These are phyloP conservation scores for Aspergillus amoenus DNA, from an alignment of 2,329 filamentous ascomycete species.

Conservation along the genomic window DNA sequence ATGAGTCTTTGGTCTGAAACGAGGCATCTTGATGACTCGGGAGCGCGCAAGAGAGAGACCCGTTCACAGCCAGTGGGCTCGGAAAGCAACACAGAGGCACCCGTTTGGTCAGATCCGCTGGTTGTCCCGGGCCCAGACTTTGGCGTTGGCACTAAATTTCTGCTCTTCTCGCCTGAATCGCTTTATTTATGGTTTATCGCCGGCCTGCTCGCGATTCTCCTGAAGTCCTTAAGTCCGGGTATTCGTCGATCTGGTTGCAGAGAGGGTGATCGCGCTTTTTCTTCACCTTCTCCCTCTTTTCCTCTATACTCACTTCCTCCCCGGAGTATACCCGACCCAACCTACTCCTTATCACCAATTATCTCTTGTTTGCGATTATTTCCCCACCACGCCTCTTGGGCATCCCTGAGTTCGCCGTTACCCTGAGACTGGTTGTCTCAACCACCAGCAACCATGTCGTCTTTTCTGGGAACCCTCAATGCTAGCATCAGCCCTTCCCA, in stretches of 20 bases:
- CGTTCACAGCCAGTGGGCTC: background rate
- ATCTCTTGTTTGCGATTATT: background rate
- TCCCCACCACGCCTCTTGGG: conserved; percentile 6
- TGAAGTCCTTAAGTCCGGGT: background rate
- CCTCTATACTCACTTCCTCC: background rate
- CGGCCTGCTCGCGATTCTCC: background rate
- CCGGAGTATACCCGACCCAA: too few relatives aligned
- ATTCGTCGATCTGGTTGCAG: background rate
- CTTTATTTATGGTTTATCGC: background rate
- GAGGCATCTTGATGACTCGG: background rate
- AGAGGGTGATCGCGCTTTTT: background rate
- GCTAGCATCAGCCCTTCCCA: conserved; percentile 25
- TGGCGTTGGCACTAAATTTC: conserved; percentile 4
- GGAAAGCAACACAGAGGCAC: background rate
- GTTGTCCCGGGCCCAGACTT: background rate
- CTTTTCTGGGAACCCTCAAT: conserved; percentile 35
- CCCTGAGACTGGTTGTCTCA: conserved; percentile 17
- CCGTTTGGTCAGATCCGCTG: background rate
- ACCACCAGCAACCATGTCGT: conserved; percentile 29
- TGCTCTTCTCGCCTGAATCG: conserved; percentile 10
- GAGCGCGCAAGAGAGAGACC: background rate
- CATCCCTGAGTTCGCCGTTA: conserved; percentile 4
- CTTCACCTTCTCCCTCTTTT: background rate
- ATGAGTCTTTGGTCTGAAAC: background rate
- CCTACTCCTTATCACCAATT: background rate